phyloP scores from a whole-genome alignment of 805 yeast species.

The Blastobotrys americana region DNA sequence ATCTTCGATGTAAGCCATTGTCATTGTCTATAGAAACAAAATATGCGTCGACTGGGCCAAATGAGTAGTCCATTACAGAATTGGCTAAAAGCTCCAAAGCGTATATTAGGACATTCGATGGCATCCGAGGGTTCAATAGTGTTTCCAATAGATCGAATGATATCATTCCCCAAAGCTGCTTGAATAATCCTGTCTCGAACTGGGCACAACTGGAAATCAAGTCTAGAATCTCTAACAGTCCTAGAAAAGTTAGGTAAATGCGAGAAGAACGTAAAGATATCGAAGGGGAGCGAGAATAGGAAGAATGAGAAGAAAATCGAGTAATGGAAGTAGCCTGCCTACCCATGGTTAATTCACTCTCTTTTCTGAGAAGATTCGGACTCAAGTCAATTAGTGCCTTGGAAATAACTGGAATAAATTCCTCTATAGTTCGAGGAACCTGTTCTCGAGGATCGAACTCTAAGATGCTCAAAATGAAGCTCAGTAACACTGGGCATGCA shows the following conservation, averaged over 20 bases:
- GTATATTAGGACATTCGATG: neutral
- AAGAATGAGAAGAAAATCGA: no score
- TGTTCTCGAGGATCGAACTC: neutral
- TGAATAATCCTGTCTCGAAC: slow-evolving; percentile 1
- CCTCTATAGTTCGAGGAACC: neutral
- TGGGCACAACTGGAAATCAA: neutral
- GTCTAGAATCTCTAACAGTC: neutral
- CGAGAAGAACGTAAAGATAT: neutral
- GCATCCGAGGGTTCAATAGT: slow-evolving; percentile 1
- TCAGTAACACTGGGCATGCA: neutral
- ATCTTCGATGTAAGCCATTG: neutral
- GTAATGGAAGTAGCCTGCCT: neutral
- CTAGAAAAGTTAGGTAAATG: neutral
- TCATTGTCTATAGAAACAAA: neutral
- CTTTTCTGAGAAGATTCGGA: neutral
- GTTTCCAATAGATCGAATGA: neutral
- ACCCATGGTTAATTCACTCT: neutral
- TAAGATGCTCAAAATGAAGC: neutral
- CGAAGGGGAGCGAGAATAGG: no score
- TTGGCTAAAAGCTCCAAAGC: neutral
- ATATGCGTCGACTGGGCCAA: neutral
- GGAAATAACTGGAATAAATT: neutral
- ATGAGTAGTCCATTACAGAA: neutral
- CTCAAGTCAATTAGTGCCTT: neutral
- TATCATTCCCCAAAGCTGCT: slow-evolving; percentile 5